phyloP scores from a whole-genome alignment of 768 basidiomycete species.

The Lactarius sp. region DNA sequence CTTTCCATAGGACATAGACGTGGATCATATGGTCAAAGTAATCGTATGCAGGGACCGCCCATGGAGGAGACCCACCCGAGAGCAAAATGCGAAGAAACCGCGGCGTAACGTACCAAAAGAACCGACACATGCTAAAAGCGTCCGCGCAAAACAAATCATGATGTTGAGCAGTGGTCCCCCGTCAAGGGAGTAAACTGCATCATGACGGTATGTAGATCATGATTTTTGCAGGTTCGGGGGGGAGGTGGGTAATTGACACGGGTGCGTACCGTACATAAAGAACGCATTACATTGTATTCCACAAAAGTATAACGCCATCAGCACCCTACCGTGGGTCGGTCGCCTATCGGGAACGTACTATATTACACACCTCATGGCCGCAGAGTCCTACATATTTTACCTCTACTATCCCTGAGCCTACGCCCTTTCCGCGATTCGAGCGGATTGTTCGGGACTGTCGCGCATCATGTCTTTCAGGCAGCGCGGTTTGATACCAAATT shows the following conservation, averaged over 20 bases:
- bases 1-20: no score
- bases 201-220: neutral
- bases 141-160: neutral
- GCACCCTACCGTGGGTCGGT: no score
- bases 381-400: no score
- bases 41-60: neutral
- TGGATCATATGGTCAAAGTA: no score
- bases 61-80: neutral
- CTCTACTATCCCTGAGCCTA: no score
- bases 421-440: no score
- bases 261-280: no score
- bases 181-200: neutral
- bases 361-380: neutral
- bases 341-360: neutral
- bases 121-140: neutral
- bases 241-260: neutral
- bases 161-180: neutral
- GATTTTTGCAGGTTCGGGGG: neutral
- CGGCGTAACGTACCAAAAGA: neutral
- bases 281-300: no score
- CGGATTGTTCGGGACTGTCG: neutral
- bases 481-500: no score
- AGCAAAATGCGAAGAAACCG: neutral
- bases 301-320: no score
- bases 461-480: neutral